phyloP scores from a whole-genome alignment of 1,284 basidiomycete species.

The Trametes hirsuta region DNA sequence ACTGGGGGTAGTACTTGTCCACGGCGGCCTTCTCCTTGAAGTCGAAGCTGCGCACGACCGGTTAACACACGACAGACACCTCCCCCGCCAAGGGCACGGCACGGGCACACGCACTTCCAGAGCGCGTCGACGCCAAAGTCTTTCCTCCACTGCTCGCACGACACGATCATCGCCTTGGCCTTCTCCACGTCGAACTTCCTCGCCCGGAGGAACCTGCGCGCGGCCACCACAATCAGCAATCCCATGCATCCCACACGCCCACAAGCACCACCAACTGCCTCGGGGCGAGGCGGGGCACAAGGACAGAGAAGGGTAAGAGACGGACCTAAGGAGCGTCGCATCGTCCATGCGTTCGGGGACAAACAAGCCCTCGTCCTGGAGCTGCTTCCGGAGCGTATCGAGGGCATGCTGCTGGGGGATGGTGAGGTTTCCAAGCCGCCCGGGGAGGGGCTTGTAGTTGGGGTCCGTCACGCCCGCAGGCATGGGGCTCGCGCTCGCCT shows the following conservation, averaged over 20 bases:
- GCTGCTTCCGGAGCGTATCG: slow-evolving; percentile 70
- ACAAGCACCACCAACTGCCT: neutral
- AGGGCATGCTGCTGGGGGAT: slow-evolving; percentile 72
- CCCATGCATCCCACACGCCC: neutral
- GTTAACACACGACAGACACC: neutral
- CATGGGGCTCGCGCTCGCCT: slow-evolving; percentile 56
- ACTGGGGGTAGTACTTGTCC: slow-evolving; percentile 94
- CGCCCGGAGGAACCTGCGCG: slow-evolving; percentile 82
- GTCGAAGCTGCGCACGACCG: slow-evolving; percentile 66
- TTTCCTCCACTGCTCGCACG: slow-evolving; percentile 90
- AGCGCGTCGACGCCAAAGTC: slow-evolving; percentile 90
- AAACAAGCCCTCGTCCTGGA: slow-evolving; percentile 64
- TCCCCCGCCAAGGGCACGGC: neutral
- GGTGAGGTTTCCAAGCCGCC: slow-evolving; percentile 85
- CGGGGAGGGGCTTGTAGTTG: slow-evolving; percentile 72
- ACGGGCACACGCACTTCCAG: slow-evolving; percentile 63
- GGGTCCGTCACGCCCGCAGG: slow-evolving; percentile 68
- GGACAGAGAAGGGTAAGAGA: neutral
- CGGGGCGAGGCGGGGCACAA: neutral
- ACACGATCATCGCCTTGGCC: slow-evolving; percentile 85
- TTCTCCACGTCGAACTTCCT: slow-evolving; percentile 88
- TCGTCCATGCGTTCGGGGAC: slow-evolving; percentile 82
- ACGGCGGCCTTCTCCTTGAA: slow-evolving; percentile 87
- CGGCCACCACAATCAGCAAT: neutral
- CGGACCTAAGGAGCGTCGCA: slow-evolving; percentile 71